Evolutionary conservation across 805 yeast species (phyloP).

Genomic region (Yamadazyma tumulicola): DNA sequence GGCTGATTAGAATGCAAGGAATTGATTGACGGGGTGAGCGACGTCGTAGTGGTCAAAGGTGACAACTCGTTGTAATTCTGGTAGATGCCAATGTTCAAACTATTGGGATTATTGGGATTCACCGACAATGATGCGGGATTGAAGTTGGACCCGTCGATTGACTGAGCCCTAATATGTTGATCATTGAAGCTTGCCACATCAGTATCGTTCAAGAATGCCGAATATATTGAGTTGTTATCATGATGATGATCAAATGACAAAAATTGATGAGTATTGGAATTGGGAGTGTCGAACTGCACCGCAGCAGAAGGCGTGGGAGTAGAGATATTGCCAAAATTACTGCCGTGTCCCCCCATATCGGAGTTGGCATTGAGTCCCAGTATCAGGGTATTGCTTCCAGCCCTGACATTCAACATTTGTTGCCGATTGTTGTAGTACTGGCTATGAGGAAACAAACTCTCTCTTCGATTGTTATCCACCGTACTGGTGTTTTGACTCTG

Average conservation of each 20-base stretch:
- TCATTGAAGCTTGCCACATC: conserved; percentile 8
- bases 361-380: conserved; percentile 2
- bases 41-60: conserved; percentile 43
- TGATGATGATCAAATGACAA: conserved; percentile 4
- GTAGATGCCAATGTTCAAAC: conserved; percentile 4
- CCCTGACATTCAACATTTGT: conserved; percentile 2
- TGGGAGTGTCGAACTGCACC: conserved; percentile 5
- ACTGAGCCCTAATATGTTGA: conserved; percentile 13
- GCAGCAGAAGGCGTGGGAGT: conserved; percentile 7
- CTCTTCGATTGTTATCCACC: conserved; percentile 4
- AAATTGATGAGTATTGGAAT: conserved; percentile 8
- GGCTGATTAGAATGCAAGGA: conserved; percentile 42
- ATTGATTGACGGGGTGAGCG: conserved; percentile 38
- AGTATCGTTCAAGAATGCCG: conserved; percentile 11
- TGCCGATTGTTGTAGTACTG: conserved; percentile 9
- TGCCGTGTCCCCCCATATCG: neutral
- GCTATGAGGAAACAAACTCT: conserved; percentile 13
- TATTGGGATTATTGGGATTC: conserved; percentile 6
- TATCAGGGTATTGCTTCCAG: conserved; percentile 2
- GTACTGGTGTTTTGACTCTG: conserved; percentile 4
- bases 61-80: conserved; percentile 26
- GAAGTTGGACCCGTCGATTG: conserved; percentile 11
- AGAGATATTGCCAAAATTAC: neutral
- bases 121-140: conserved; percentile 9
- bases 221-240: conserved; percentile 10